These are phyloP conservation scores for Ambrosiella beaveri DNA, from an alignment of 2,329 filamentous ascomycete genomes.

Conservation along the genomic window DNA sequence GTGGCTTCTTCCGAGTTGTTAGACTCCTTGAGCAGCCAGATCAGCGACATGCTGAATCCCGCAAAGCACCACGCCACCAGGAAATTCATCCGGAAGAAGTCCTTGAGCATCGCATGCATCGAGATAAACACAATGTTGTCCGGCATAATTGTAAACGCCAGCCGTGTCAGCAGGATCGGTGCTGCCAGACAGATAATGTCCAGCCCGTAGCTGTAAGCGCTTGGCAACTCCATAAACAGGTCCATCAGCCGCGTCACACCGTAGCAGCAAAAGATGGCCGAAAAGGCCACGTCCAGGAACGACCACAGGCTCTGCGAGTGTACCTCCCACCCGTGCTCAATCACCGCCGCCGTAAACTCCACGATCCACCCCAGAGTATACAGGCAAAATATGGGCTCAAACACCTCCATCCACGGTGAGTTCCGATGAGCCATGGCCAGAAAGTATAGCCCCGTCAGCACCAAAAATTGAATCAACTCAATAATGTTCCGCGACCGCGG, in stretches of 20 bases:
- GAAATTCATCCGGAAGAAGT: constrained; percentile 50
- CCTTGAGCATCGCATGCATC: constrained; percentile 55
- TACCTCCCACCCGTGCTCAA: constrained; percentile 49
- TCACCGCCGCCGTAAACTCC: constrained; percentile 46
- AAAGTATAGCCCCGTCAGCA: constrained; percentile 45
- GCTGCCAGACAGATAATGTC: constrained; percentile 50
- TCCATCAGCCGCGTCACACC: constrained; percentile 42
- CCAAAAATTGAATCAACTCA: constrained; percentile 47
- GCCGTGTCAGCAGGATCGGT: constrained; percentile 49
- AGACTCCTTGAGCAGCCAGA: constrained; percentile 36
- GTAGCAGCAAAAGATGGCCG: constrained; percentile 44
- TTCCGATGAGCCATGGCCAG: constrained; percentile 45
- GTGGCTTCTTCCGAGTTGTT: constrained; percentile 15
- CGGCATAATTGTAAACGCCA: constrained; percentile 57
- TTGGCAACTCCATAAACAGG: constrained; percentile 26
- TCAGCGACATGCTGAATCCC: constrained; percentile 51
- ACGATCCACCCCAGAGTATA: constrained; percentile 52
- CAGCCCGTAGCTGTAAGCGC: constrained; percentile 34
- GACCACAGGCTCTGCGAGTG: constrained; percentile 62
- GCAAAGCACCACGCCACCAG: constrained; percentile 53
- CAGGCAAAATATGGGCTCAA: constrained; percentile 42
- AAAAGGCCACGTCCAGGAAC: constrained; percentile 55
- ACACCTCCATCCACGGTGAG: constrained; percentile 22
- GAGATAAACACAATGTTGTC: constrained; percentile 63
- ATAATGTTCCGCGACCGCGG: constrained; percentile 49